phyloP scores from a whole-genome alignment of 495 filamentous ascomycete genomes.

The Lophiostoma macrostomum region DNA sequence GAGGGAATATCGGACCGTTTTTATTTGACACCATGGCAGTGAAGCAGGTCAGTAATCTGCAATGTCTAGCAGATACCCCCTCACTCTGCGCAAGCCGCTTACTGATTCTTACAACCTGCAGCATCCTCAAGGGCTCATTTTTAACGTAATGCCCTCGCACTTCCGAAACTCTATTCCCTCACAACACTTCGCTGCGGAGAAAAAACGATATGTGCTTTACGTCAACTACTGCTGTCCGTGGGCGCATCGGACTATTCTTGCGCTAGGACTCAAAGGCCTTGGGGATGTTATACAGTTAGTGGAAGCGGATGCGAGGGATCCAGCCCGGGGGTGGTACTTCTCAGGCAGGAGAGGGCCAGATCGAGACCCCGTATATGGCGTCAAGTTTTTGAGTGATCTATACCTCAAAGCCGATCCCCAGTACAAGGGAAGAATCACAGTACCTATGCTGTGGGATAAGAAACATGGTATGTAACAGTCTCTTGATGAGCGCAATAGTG shows the following conservation, averaged over 20 bases:
- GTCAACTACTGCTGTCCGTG: conserved; percentile 75
- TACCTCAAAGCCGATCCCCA: conserved; percentile 60
- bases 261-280: conserved; percentile 74
- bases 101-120: not conserved
- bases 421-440: conserved; percentile 60
- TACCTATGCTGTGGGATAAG: conserved; percentile 63
- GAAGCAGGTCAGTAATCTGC: conserved; percentile 4
- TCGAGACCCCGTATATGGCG: conserved; percentile 43
- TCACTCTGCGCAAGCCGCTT: conserved; percentile 1
- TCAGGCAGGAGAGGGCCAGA: conserved; percentile 30
- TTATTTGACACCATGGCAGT: conserved; percentile 1
- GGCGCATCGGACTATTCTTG: conserved; percentile 76
- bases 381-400: conserved; percentile 57
- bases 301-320: conserved; percentile 57
- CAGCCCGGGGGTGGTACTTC: conserved; percentile 75
- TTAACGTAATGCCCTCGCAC: conserved; percentile 9
- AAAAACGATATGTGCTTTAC: conserved; percentile 77
- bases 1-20: not conserved
- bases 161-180: conserved; percentile 39
- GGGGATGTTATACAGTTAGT: conserved; percentile 68
- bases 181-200: conserved; percentile 63
- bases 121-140: not conserved
- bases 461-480: conserved; percentile 42
- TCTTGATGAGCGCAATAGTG: not conserved
- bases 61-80: too few species aligned